A percentile compares a stretch with the other conserved stretches of the same genome.
Evolutionary conservation across 805 yeast species (phyloP).

Genomic region (Sungouiozyma ichnusensis): DNA sequence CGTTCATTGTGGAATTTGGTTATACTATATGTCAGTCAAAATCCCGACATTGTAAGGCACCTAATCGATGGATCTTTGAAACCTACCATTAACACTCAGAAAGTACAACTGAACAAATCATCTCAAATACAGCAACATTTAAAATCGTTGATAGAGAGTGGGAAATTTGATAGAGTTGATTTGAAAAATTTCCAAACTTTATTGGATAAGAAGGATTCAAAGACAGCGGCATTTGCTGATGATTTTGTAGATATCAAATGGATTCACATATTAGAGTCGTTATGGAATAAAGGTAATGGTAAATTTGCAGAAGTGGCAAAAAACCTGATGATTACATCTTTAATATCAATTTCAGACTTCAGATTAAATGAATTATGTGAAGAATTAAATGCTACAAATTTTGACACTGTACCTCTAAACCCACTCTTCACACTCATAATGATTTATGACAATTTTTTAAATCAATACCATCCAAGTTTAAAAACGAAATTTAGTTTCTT

Average conservation of each 20-base stretch:
- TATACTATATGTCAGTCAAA: conserved; percentile 39
- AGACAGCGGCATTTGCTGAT: conserved; percentile 37
- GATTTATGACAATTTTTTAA: conserved; percentile 37
- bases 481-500: background rate
- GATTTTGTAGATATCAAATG: conserved; percentile 44
- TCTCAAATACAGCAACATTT: conserved; percentile 44
- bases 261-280: conserved; percentile 48
- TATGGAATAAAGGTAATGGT: conserved; percentile 49
- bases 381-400: conserved; percentile 36
- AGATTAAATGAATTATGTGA: conserved; percentile 32
- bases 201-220: conserved; percentile 23
- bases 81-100: conserved; percentile 23
- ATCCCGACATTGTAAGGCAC: conserved; percentile 37
- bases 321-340: conserved; percentile 42
- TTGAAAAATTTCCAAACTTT: conserved; percentile 36
- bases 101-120: conserved; percentile 27
- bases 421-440: conserved; percentile 50
- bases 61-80: conserved; percentile 42
- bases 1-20: conserved; percentile 57
- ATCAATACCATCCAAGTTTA: conserved; percentile 14
- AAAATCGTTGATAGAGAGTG: conserved; percentile 36
- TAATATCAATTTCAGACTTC: conserved; percentile 38
- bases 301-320: conserved; percentile 36
- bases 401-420: conserved; percentile 33
- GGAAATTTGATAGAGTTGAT: conserved; percentile 38